Evolutionary conservation across 2,329 filamentous ascomycete species (phyloP).

Genomic region (Pseudofabraea citricarpa): DNA sequence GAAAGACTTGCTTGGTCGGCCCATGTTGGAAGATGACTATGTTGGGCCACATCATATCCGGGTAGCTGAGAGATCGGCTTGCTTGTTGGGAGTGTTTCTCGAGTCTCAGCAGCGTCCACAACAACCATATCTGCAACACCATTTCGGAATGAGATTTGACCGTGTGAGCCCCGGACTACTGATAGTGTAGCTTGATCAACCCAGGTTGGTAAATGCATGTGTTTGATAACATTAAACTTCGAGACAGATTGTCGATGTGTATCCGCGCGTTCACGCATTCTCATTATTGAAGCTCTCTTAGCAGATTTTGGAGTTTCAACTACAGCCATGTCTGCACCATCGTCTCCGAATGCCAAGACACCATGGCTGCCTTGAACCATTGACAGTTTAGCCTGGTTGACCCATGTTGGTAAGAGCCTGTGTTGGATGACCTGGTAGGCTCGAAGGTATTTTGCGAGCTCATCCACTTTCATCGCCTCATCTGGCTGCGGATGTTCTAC

Average conservation of each 20-base stretch:
- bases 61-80: not conserved
- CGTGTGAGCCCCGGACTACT: not conserved
- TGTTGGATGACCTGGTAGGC: constrained; percentile 3
- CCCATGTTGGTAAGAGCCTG: constrained; percentile 3
- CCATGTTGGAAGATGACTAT: not conserved
- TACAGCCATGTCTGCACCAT: constrained; percentile 2
- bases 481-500: not conserved
- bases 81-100: not conserved
- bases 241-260: not conserved
- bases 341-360: constrained; percentile 1
- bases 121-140: not conserved
- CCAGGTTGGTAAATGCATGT: constrained; percentile 5
- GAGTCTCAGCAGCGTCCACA: not conserved
- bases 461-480: not conserved
- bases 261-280: not conserved
- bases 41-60: not conserved
- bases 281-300: no score
- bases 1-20: not conserved
- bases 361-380: not conserved
- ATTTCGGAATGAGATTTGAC: not conserved
- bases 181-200: constrained; percentile 1
- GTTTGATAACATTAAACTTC: not conserved
- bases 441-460: no score
- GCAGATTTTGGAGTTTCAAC: not conserved
- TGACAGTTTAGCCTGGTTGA: constrained; percentile 1